These are phyloP conservation scores for Apium graveolens DNA, from an alignment of 129 eudicot species.

Conservation along the genomic window DNA sequence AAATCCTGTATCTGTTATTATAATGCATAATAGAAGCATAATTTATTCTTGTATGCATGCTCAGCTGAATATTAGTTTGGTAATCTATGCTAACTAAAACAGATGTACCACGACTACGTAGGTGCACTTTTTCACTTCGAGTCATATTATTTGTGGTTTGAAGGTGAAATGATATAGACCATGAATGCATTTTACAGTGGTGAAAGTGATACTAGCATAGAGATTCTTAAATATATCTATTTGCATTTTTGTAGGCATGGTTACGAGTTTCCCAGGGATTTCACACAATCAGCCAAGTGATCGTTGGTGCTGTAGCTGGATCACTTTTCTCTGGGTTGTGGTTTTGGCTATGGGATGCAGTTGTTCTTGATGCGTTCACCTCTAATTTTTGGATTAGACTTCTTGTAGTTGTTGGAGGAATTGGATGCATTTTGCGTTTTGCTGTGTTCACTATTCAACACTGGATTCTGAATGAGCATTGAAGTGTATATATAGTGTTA, in stretches of 20 bases:
- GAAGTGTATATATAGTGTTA: not conserved
- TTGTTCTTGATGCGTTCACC: constrained; percentile 32
- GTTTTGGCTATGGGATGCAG: constrained; percentile 67
- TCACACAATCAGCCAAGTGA: constrained; percentile 64
- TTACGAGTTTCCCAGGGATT: constrained; percentile 55
- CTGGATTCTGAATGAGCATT: constrained; percentile 27
- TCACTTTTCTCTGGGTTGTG: constrained; percentile 43
- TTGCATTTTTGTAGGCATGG: constrained; percentile 61
- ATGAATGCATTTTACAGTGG: not conserved
- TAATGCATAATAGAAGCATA: not conserved
- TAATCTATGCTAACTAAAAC: not conserved
- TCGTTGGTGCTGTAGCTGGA: constrained; percentile 60
- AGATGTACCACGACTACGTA: not conserved
- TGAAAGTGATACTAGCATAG: not conserved
- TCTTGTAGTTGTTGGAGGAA: constrained; percentile 35
- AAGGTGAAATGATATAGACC: not conserved
- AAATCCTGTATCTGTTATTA: not conserved
- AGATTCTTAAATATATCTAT: not conserved
- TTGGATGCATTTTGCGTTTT: constrained; percentile 30
- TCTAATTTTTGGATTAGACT: constrained; percentile 48
- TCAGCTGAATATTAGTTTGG: not conserved
- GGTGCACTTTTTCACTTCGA: not conserved
- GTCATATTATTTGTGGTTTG: not conserved
- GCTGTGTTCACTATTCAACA: constrained; percentile 21
- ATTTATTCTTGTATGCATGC: not conserved